These are phyloP conservation scores for Albizia julibrissin DNA, from an alignment of 306 rosid genomes.

Conservation along the genomic window DNA sequence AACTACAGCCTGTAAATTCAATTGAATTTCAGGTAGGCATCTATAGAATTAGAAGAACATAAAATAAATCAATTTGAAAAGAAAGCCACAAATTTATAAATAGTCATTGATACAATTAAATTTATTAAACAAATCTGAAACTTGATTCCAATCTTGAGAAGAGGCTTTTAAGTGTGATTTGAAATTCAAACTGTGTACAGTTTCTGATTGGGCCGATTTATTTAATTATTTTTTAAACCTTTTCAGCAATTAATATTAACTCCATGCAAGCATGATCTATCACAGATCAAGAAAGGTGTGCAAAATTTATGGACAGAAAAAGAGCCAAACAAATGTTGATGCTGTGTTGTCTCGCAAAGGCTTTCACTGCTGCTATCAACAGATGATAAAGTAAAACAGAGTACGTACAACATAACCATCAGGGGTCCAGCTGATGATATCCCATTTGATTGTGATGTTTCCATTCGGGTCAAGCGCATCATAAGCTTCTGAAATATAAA, in stretches of 20 bases:
- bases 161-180: not conserved
- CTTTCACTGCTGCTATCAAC: not conserved
- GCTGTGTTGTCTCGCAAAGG: not conserved
- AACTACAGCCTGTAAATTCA: slow-evolving; percentile 64
- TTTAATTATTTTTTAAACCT: not conserved
- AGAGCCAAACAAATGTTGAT: not conserved
- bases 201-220: not conserved
- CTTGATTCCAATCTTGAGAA: not conserved
- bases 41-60: not conserved
- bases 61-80: slow-evolving; percentile 24
- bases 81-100: slow-evolving; percentile 14
- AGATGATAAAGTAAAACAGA: not conserved
- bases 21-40: slow-evolving; percentile 35
- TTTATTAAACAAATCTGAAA: slow-evolving; percentile 5
- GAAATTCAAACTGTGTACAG: slow-evolving; percentile 8
- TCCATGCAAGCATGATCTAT: not conserved
- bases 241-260: not conserved
- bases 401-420: slow-evolving; percentile 82
- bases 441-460: slow-evolving; percentile 81
- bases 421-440: slow-evolving; percentile 65
- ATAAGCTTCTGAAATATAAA: slow-evolving; percentile 68
- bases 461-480: slow-evolving; percentile 88
- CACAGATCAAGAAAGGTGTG: not conserved
- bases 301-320: not conserved
- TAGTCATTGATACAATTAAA: not conserved